Percentiles rank a stretch among this genome's conserved stretches.
These are phyloP conservation scores for Circinella minor DNA, from an alignment of 371 early-diverging fungal species.

Conservation along the genomic window DNA sequence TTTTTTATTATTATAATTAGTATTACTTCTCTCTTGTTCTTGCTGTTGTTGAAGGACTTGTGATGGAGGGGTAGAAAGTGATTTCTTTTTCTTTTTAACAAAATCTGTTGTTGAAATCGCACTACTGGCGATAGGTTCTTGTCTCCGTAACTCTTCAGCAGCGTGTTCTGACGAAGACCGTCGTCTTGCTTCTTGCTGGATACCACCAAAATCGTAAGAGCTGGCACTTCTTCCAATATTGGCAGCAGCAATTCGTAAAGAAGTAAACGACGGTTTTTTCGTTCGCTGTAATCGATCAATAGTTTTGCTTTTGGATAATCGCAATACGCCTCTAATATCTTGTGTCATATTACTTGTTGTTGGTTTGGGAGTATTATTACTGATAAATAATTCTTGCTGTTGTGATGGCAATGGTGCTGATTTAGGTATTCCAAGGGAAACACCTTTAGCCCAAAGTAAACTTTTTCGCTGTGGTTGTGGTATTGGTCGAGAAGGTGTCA, in stretches of 20 bases:
- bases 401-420: neutral
- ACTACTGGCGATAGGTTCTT: no score
- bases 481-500: neutral
- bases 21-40: no score
- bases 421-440: neutral
- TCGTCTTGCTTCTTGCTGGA: neutral
- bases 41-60: no score
- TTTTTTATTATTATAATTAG: no score
- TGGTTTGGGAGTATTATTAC: neutral
- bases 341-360: constrained; percentile 5
- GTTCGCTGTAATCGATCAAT: constrained; percentile 14
- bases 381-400: neutral
- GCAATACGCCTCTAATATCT: constrained; percentile 16
- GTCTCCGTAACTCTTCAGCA: neutral
- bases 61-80: neutral
- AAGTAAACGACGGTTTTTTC: constrained; percentile 5
- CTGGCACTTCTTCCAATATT: constrained; percentile 7
- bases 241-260: neutral
- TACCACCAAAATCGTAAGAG: constrained; percentile 1
- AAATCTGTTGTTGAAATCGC: neutral
- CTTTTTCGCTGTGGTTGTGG: constrained; percentile 10
- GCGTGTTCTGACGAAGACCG: neutral
- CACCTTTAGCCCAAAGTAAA: constrained; percentile 10
- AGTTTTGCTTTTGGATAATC: constrained; percentile 17
- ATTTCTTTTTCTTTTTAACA: neutral